A percentile compares a stretch with the other conserved stretches of the same genome.
Evolutionary conservation across 768 basidiomycete genomes (phyloP).

Genomic region (Termitomyces sp.): DNA sequence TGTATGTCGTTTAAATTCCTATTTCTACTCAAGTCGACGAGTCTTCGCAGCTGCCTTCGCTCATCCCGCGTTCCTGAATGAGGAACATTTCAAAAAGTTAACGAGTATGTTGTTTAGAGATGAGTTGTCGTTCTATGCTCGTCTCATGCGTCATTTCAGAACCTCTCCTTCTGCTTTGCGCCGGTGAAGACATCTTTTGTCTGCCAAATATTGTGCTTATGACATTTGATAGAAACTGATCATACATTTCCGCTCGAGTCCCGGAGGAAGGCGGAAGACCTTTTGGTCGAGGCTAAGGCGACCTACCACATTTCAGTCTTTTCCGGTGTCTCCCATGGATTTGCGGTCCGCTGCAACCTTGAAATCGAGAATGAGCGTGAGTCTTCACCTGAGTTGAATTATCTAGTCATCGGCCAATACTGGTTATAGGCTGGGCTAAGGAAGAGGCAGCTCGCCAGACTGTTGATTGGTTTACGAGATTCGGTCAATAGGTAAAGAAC

Average conservation of each 20-base stretch:
- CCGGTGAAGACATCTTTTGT: slow-evolving; percentile 28
- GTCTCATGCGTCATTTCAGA: slow-evolving; percentile 24
- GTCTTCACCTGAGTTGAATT: slow-evolving; percentile 7
- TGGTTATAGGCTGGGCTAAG: slow-evolving; percentile 49
- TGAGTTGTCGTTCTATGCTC: not conserved
- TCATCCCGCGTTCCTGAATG: slow-evolving; percentile 47
- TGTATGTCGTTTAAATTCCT: slow-evolving; percentile 22
- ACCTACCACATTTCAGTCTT: slow-evolving; percentile 56
- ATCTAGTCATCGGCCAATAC: not conserved
- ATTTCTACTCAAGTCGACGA: not conserved
- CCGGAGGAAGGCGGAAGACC: slow-evolving; percentile 52
- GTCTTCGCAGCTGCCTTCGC: slow-evolving; percentile 43
- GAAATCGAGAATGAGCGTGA: slow-evolving; percentile 33
- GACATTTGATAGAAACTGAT: slow-evolving; percentile 40
- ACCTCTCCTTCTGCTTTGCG: slow-evolving; percentile 50
- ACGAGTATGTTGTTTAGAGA: slow-evolving; percentile 33
- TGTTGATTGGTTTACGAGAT: slow-evolving; percentile 47
- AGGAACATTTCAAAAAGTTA: slow-evolving; percentile 40
- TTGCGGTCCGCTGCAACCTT: slow-evolving; percentile 41
- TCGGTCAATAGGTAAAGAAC: slow-evolving; percentile 14
- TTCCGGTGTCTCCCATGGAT: slow-evolving; percentile 44
- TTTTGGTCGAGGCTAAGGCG: slow-evolving; percentile 43
- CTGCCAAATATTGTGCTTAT: not conserved
- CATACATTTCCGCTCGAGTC: slow-evolving; percentile 44
- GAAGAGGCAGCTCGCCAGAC: slow-evolving; percentile 51